Base-by-base conservation (phyloP, 768 basidiomycete species). In the Lanmaoa rubissima region DNA sequence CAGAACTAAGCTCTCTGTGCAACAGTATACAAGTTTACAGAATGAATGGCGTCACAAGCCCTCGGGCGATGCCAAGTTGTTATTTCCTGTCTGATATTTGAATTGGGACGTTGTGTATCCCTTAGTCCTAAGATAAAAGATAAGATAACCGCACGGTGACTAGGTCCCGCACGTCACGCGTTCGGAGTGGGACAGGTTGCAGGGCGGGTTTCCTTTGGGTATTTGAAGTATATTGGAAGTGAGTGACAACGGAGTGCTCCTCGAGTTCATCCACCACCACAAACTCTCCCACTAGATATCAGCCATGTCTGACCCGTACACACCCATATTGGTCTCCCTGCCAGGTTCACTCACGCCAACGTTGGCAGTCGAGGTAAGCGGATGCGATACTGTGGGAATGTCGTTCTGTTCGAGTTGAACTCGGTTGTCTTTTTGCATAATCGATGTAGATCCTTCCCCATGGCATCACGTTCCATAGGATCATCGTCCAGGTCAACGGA, bases 401-500 rank as follows among this genome's bases (percentile, higher is more conserved):
- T n/a, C 19, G 17, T 32, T 44, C 47, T 46, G 4, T 55, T 49
- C 51, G 17, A 32, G 13, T 26, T 41, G 21, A 40, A 34, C 26
- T 44, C 3, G 35, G 21, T 24, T 28, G 13, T 14, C 14, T 9
- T 28, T 16, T 36, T 44, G 41, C 21, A 26, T 2, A 13, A 16
- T 34, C n/a, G 1, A 16, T 56, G 7, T 40, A 88, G 86, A 74
- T 89, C 59, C 74, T 89, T 41, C 86, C 87, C 7, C 75, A 79
- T 59, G 88, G 88, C 9, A 73, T 88, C 61, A 88, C 87, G 12
- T 74, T 90, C 59, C 86, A 90, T 68, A 80, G 82, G 44, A 70
- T 90, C 61, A 76, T 85, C 59, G 80, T 88, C 35, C 83, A 87
- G 62, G 79, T 78, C 40, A 81, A 84, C 65, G 88, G 86, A 43